These are phyloP conservation scores for Podospora appendiculata DNA, from an alignment of 495 filamentous ascomycete species.

Conservation along the genomic window DNA sequence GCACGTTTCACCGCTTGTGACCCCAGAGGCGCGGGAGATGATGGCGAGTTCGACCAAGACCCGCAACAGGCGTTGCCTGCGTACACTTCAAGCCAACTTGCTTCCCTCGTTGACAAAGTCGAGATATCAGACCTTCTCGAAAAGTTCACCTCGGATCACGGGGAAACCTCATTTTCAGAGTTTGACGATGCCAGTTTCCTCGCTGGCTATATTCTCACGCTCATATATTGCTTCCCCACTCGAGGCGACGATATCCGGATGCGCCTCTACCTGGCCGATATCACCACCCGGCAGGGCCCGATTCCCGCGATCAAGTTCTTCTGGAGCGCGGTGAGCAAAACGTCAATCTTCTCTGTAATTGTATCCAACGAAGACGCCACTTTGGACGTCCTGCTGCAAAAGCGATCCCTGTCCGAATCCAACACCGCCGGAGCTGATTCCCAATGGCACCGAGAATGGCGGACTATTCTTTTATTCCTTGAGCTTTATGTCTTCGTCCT, in stretches of 20 bases:
- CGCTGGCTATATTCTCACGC: conserved; percentile 78
- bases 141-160: conserved; percentile 25
- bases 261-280: conserved; percentile 83
- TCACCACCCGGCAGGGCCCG: conserved; percentile 37
- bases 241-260: conserved; percentile 86
- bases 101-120: conserved; percentile 28
- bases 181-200: conserved; percentile 61
- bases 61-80: conserved; percentile 15
- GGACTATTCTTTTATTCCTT: conserved; percentile 79
- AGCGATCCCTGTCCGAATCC: conserved; percentile 9
- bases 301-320: conserved; percentile 80
- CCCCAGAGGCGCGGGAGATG: conserved; percentile 1
- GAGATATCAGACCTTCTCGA: conserved; percentile 33
- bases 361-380: conserved; percentile 22
- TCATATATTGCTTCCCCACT: conserved; percentile 79
- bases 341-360: conserved; percentile 59
- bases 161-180: conserved; percentile 19
- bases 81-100: conserved; percentile 23
- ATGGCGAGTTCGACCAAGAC: conserved; percentile 4
- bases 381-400: conserved; percentile 17
- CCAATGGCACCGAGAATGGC: conserved; percentile 66
- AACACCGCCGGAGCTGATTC: conserved; percentile 15
- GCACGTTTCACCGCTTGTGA: conserved; percentile 6
- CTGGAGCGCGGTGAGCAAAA: conserved; percentile 69
- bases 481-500: conserved; percentile 91